Evolutionary conservation across 2,329 filamentous ascomycete genomes (phyloP), one percentile per base, ranked within the genome.

Genomic region (Diaporthe nobilis): DNA sequence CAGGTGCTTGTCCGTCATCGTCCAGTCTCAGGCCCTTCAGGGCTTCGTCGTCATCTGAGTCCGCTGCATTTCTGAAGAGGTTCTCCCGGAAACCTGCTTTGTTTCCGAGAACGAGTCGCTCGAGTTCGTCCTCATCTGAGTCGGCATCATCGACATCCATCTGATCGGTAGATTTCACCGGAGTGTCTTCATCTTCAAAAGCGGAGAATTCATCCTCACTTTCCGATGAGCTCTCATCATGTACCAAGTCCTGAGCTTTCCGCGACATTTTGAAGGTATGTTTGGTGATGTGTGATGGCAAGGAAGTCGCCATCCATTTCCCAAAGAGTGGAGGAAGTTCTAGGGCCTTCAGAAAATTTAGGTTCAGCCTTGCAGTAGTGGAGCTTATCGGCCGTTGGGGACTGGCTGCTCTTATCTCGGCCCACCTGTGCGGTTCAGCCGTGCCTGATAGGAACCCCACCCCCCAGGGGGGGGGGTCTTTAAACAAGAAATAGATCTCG

Each of bases 31-130:
- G 78, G 25, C 82, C 77, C 63, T 83, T 81, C 13, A 86, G 81
- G 71, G 83, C 83, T 76, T 84, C 84, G 73, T 83, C 81, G 17
- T 83, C 84, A 74, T 82, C 81, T 1, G 77, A 79, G 0, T 81
- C 81, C 55, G 78, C 87, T 81, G 86, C 91, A 84, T 84, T 86
- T 81, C 86, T 85, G 78, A 93, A 94, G 71, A 98, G 86, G 57
- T 93, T 93, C 75, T 93, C 89, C 75, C 92, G 90, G 83, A 98
- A 98, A 47, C 93, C 94, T n/a, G 91, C 90, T 63, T 93, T 92
- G 85, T 98, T 94, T 73, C 97, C 97, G 77, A 99, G 94, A 4
- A 99, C 94, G 77, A 98, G 87, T 78, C 92, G 91, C 86, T 98
- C 96, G 42, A 98, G 91, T 82, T 96, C 95, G 81, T 94, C 92